Percentiles rank a stretch among this genome's conserved stretches.
These are phyloP conservation scores for Auricularia auricula-judae DNA, from an alignment of 768 basidiomycete species.

Conservation along the genomic window DNA sequence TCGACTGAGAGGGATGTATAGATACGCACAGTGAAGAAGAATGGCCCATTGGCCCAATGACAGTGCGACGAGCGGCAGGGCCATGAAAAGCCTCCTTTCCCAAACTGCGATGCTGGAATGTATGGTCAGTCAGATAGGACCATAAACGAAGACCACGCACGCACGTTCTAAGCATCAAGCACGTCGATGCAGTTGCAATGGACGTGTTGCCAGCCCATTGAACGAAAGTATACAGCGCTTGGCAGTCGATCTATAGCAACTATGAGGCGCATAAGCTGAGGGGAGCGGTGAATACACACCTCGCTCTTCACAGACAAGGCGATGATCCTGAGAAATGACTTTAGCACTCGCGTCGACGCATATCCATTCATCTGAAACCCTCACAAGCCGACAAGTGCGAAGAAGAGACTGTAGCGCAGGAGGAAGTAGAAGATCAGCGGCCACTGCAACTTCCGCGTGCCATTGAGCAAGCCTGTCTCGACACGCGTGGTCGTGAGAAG, in stretches of 20 bases:
- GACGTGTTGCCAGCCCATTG: constrained; percentile 54
- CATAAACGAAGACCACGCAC: constrained; percentile 12
- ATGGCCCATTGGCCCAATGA: constrained; percentile 67
- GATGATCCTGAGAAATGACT: constrained; percentile 30
- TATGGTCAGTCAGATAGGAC: not conserved
- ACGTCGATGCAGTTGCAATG: constrained; percentile 61
- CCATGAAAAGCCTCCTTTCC: constrained; percentile 45
- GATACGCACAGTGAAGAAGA: constrained; percentile 45
- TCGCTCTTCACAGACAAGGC: constrained; percentile 48
- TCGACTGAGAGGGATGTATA: not conserved
- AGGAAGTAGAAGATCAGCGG: constrained; percentile 66
- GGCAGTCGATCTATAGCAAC: constrained; percentile 45
- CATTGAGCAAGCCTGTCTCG: constrained; percentile 50
- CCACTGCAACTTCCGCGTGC: constrained; percentile 52
- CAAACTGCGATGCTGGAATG: constrained; percentile 54
- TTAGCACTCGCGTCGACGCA: constrained; percentile 4
- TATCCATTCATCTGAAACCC: constrained; percentile 14
- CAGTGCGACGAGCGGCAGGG: constrained; percentile 38
- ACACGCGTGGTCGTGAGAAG: constrained; percentile 51
- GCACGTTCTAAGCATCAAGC: constrained; percentile 58
- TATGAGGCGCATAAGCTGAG: not conserved
- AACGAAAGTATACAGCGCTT: constrained; percentile 59
- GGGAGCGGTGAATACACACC: constrained; percentile 8
- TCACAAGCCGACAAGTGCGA: constrained; percentile 61
- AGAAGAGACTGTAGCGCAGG: constrained; percentile 52